Conservation (phyloP, 192 early-diverging fungal genomes). For the Diversispora eburnea region DNA sequence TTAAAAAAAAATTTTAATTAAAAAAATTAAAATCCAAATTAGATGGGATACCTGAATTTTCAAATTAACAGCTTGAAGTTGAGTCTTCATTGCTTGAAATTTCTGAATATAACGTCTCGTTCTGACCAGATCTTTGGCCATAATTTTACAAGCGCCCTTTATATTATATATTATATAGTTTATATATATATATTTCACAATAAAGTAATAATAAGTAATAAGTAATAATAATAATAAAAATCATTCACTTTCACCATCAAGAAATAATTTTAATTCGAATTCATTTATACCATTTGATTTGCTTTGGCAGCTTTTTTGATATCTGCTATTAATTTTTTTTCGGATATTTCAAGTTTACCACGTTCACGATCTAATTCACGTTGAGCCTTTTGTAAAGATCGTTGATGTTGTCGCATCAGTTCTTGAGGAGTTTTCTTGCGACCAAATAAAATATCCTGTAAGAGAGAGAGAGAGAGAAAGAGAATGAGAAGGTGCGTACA, state of each 20-base stretch:
- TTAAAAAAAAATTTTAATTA: slow-evolving; percentile 5
- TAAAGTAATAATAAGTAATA: too few relatives aligned
- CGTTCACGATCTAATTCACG: slow-evolving; percentile 90
- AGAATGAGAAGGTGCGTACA: too few relatives aligned
- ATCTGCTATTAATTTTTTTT: slow-evolving; percentile 92
- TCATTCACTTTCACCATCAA: too few relatives aligned
- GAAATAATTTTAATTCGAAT: too few relatives aligned
- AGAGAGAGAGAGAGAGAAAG: not conserved
- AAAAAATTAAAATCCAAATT: not conserved
- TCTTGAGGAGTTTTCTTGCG: slow-evolving; percentile 84
- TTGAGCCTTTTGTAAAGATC: slow-evolving; percentile 80
- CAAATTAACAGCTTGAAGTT: slow-evolving; percentile 87
- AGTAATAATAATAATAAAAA: too few relatives aligned
- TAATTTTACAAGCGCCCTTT: slow-evolving; percentile 83
- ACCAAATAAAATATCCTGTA: slow-evolving; percentile 69
- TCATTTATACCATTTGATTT: slow-evolving; percentile 74
- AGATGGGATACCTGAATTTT: slow-evolving; percentile 71
- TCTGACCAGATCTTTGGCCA: slow-evolving; percentile 97
- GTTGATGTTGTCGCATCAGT: slow-evolving; percentile 86
- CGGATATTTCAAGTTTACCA: slow-evolving; percentile 84
- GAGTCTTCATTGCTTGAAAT: slow-evolving; percentile 94
- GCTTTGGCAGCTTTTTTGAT: slow-evolving; percentile 91
- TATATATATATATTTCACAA: too few relatives aligned
- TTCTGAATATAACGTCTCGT: slow-evolving; percentile 92
- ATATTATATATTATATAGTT: too few relatives aligned